phyloP scores from a whole-genome alignment of 1,139 yeast genomes.

The Zygosaccharomyces pseudobailii region DNA sequence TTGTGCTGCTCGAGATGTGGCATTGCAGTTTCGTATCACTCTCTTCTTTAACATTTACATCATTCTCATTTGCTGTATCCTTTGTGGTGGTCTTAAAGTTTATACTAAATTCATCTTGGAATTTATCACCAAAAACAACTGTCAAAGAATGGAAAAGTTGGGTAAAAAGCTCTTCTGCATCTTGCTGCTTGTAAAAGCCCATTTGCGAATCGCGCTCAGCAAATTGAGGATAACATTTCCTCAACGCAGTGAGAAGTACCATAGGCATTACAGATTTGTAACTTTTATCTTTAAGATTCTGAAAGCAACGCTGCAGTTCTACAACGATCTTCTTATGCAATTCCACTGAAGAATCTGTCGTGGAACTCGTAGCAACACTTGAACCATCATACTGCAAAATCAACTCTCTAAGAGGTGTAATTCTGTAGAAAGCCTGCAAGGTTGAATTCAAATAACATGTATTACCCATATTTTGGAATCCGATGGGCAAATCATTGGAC shows the following conservation, averaged over 20 bases:
- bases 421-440: conserved; percentile 68
- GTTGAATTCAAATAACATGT: conserved; percentile 94
- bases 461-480: conserved; percentile 83
- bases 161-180: conserved; percentile 94
- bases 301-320: conserved; percentile 38
- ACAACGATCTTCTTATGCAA: conserved; percentile 35
- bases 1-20: conserved; percentile 80
- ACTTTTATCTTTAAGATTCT: conserved; percentile 42
- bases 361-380: conserved; percentile 11
- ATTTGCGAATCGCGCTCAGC: conserved; percentile 60
- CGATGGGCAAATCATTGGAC: conserved; percentile 61
- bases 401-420: conserved; percentile 37
- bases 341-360: conserved; percentile 28
- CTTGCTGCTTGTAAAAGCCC: conserved; percentile 88
- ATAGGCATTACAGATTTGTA: conserved; percentile 52
- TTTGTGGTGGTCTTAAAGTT: conserved; percentile 58
- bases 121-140: conserved; percentile 41
- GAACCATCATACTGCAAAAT: conserved; percentile 24
- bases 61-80: conserved; percentile 49
- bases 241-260: conserved; percentile 56
- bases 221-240: conserved; percentile 79
- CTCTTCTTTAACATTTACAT: conserved; percentile 53
- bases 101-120: conserved; percentile 60
- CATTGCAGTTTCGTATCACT: conserved; percentile 72
- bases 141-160: conserved; percentile 60